Base-by-base conservation (phyloP, 345 rosid species). In the Brassica incana region DNA sequence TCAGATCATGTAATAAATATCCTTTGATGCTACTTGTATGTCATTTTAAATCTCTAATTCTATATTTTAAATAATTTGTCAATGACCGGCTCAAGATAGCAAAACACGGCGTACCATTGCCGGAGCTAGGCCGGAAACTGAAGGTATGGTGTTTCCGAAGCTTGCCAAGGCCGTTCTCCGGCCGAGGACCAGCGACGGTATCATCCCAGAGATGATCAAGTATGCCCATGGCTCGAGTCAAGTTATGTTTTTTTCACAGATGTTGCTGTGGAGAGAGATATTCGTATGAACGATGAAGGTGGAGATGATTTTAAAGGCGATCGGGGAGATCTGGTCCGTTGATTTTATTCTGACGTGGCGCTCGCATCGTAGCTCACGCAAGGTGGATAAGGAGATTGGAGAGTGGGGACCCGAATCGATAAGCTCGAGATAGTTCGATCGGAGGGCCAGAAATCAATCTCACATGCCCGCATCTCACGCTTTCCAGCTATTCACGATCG, bases 121-220 rank as follows among this genome's bases (percentile, higher is more conserved):
- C 87, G 89, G 91, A 78, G 87, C 59, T 85, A 33, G 97, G 73
- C 36, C 89, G 89, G 90, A 83, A 77, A 82, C 85, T 79, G 83
- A 88, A 85, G 76, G 87, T 85, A 69, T 85, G 78, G 27, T 87
- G 87, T 85, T 90, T 95, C 77, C 97, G 90, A 65, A 96, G 99
- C 91, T 86, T 90, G 74, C 99, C 97, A 78, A 93, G 97, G 81
- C 98, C 99, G 86, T 76, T 87, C 18, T 96, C 98, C 6, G 99
- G 99, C 64, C 78, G 85, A 1, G 99, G 98, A 30, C 99, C 99
- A 72, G 99, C 99, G 74, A 93, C 95, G 77, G 97, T 93, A 78
- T 96, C 99, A 74, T 96, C 99, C 99, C 99, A 96, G n/a, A 96
- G 85, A 76, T 96, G 95, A 70, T 96, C 97, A 16, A 93, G 97